A percentile compares a stretch with the other conserved stretches of the same genome.
phyloP scores from a whole-genome alignment of 257 asterid species.

The Rhazya stricta region DNA sequence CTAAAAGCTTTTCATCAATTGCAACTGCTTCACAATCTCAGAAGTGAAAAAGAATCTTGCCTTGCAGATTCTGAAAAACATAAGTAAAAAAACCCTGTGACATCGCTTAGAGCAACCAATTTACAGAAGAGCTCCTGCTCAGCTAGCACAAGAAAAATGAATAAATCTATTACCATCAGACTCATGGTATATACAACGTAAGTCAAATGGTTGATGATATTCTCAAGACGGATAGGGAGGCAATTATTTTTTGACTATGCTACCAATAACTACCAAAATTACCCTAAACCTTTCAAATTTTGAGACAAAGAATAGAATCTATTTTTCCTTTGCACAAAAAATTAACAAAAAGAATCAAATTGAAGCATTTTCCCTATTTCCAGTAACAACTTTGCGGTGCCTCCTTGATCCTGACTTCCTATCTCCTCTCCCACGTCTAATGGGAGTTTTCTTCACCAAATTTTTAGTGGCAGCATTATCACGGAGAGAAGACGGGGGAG shows the following conservation, averaged over 20 bases:
- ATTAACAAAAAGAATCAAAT: slow-evolving; percentile 10
- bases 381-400: slow-evolving; percentile 54
- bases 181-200: slow-evolving; percentile 15
- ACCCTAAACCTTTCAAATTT: slow-evolving; percentile 20
- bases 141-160: background rate
- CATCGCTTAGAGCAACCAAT: background rate
- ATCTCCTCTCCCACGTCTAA: slow-evolving; percentile 55
- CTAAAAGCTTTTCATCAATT: background rate
- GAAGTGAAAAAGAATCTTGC: background rate
- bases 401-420: slow-evolving; percentile 65
- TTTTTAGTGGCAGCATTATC: slow-evolving; percentile 25
- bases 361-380: slow-evolving; percentile 31
- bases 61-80: background rate
- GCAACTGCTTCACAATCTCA: background rate
- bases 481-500: slow-evolving; percentile 35
- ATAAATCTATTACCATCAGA: background rate
- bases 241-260: slow-evolving; percentile 1
- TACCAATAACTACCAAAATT: slow-evolving; percentile 22
- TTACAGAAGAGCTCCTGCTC: slow-evolving; percentile 11
- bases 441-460: slow-evolving; percentile 28
- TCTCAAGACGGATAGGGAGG: background rate
- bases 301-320: slow-evolving; percentile 6
- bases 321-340: slow-evolving; percentile 7
- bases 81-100: background rate
- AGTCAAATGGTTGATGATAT: background rate